These are phyloP conservation scores for Gossypium ekmanianum DNA, from an alignment of 345 rosid genomes.

Conservation along the genomic window DNA sequence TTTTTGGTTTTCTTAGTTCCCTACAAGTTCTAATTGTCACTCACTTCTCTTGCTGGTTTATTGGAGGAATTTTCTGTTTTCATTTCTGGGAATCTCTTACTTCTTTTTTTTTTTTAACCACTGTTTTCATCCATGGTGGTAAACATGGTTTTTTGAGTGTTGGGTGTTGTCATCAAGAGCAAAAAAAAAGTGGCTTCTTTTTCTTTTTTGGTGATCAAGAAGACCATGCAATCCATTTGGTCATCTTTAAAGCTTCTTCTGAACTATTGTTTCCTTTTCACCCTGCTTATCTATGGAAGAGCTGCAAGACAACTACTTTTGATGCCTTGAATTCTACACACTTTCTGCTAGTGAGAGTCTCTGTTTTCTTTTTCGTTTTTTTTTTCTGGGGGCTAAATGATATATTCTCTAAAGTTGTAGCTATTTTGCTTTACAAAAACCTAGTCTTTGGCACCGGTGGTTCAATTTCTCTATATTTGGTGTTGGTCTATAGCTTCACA, in stretches of 20 bases:
- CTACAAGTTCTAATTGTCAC: background rate
- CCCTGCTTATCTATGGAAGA: conserved; percentile 20
- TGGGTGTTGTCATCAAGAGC: background rate
- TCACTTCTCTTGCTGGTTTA: background rate
- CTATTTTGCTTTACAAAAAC: background rate
- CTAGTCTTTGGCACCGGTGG: background rate
- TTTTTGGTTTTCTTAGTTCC: background rate
- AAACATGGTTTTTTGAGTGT: background rate
- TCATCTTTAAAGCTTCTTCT: conserved; percentile 21
- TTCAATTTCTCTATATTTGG: background rate
- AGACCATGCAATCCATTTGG: conserved; percentile 15
- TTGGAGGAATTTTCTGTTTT: background rate
- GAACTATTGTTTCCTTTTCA: conserved; percentile 23
- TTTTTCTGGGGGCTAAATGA: background rate
- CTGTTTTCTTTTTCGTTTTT: background rate
- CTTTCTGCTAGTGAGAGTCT: background rate
- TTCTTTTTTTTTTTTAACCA: background rate
- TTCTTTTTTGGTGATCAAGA: background rate
- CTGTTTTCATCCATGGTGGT: background rate
- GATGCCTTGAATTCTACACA: conserved; percentile 8
- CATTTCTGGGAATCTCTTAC: background rate
- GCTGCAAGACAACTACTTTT: conserved; percentile 14
- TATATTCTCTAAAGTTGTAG: background rate
- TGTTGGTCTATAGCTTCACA: background rate
- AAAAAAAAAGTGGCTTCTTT: background rate